A percentile compares a stretch with the other conserved stretches of the same genome.
Evolutionary conservation across 2,329 filamentous ascomycete genomes (phyloP).

Genomic region (Colletotrichum sp.): DNA sequence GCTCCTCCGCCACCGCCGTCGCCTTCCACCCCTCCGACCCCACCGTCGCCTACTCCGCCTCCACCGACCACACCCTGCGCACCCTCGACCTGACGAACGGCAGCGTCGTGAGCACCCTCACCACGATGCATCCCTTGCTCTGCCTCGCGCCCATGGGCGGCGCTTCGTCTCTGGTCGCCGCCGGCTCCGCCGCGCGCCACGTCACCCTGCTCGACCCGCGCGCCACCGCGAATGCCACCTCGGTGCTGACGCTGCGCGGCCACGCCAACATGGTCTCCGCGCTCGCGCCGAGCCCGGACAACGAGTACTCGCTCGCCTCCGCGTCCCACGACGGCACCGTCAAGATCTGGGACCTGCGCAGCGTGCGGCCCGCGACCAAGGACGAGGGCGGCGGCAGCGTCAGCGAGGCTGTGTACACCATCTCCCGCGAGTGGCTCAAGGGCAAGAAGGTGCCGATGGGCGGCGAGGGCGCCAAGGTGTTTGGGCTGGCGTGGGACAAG

Average conservation of each 20-base stretch:
- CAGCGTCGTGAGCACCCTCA: slow-evolving; percentile 78
- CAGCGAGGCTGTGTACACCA: slow-evolving; percentile 75
- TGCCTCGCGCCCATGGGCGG: slow-evolving; percentile 77
- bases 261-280: slow-evolving; percentile 75
- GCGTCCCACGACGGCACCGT: slow-evolving; percentile 93
- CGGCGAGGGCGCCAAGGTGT: slow-evolving; percentile 89
- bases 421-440: slow-evolving; percentile 76
- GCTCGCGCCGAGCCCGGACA: slow-evolving; percentile 57
- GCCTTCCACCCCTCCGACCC: slow-evolving; percentile 85
- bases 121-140: slow-evolving; percentile 83
- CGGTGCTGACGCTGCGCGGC: slow-evolving; percentile 89
- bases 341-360: slow-evolving; percentile 91
- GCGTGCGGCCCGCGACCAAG: slow-evolving; percentile 63
- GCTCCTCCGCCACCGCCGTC: slow-evolving; percentile 77
- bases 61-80: slow-evolving; percentile 87
- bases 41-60: slow-evolving; percentile 90
- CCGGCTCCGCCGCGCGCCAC: slow-evolving; percentile 84
- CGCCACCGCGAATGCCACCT: slow-evolving; percentile 74
- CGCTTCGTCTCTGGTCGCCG: slow-evolving; percentile 63
- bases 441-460: slow-evolving; percentile 68
- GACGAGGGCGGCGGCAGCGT: slow-evolving; percentile 68
- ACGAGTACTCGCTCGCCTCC: slow-evolving; percentile 83
- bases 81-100: slow-evolving; percentile 91
- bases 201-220: slow-evolving; percentile 94
- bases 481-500: slow-evolving; percentile 85